phyloP scores from a whole-genome alignment of 371 early-diverging fungal genomes.

The Cokeromyces recurvatus region DNA sequence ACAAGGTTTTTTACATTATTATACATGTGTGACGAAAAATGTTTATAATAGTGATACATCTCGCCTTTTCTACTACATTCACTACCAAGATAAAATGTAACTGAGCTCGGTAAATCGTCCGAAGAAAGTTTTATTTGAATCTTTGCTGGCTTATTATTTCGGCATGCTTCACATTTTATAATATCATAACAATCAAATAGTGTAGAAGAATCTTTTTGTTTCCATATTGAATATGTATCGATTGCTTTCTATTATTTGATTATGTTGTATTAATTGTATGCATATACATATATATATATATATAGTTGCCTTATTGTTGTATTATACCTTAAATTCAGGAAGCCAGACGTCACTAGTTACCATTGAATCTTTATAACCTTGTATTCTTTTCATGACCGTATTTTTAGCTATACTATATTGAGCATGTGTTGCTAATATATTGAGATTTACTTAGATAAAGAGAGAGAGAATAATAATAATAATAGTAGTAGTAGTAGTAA shows the following conservation, averaged over 20 bases:
- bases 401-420: constrained; percentile 9
- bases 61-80: constrained; percentile 19
- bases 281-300: no score
- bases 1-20: constrained; percentile 8
- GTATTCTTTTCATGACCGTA: constrained; percentile 14
- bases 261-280: not conserved
- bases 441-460: no score
- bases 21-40: constrained; percentile 19
- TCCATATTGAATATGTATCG: constrained; percentile 11
- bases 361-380: constrained; percentile 21
- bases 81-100: constrained; percentile 14
- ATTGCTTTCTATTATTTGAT: constrained; percentile 1
- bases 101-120: not conserved
- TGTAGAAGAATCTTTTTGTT: not conserved
- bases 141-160: constrained; percentile 15
- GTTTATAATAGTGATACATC: constrained; percentile 14
- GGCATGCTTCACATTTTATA: constrained; percentile 15
- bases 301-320: no score
- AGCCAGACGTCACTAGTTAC: constrained; percentile 25
- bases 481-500: no score
- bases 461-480: no score
- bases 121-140: constrained; percentile 3
- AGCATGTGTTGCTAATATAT: not conserved
- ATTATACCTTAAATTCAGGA: constrained; percentile 14
- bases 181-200: no score